Base-by-base conservation (phyloP, 192 early-diverging fungal genomes). In the Thamnidium elegans region DNA sequence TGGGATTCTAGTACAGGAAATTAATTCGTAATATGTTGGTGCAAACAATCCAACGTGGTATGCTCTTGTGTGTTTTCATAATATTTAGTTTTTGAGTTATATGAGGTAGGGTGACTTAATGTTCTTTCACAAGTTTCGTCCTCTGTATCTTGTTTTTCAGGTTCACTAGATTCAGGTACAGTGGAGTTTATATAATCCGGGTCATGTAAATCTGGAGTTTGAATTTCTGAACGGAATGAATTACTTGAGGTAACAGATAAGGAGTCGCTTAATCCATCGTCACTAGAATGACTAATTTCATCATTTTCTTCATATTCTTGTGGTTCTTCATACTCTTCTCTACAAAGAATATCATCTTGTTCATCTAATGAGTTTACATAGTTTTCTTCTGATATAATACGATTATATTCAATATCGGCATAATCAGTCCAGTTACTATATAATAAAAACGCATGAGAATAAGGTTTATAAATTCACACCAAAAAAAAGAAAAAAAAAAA, bases 401-500 rank as follows among this genome's bases (percentile, higher is more conserved):
- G 58, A n/a, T 20, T 13, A 45, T 59, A 59, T 15, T 59, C 58
- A 23, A 42, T 42, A 45, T 59, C 58, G 44, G 58, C 58, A 45
- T 59, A 59, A 17, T 59, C 58, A 45, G 32, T 59, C 58, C 58
- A 59, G 19, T 42, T 43, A 23, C 58, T 59, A 21, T 11, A 58
- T 1, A 50, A n/a, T 50, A 50, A 20, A 58, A 58, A 17, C 26
- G 26, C 26, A 26, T 26, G 26, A 26, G 26, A 26, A 26, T 26
- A 32, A 55, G 26, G 50, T 50, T 23, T 34, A 10, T 56, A 11
- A 2, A 3, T 56, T 17, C 15, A 32, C 31, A 8, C 15, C 14
- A 4, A 36, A 7, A 36, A 36, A 36, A 36, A 4, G 7, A n/a
- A 7, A n/a, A 15, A 47, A 11, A 11, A 7, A 47, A 11, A 17